Base-by-base conservation (phyloP, 257 asterid species). In the Vinca minor region DNA sequence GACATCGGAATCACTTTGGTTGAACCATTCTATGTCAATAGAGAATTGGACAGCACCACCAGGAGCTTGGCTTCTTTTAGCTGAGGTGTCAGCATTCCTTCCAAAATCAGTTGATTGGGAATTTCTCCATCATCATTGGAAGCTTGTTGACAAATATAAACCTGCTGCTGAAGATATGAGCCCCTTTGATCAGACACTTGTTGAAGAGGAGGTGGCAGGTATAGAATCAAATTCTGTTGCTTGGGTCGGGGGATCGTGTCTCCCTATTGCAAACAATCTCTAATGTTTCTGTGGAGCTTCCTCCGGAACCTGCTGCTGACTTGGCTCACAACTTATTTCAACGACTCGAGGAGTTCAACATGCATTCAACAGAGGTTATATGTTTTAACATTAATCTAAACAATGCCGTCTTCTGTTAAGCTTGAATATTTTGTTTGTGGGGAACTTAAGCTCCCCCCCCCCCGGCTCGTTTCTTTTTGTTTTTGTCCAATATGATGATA, bases 341-440 rank as follows among this genome's bases (percentile, higher is more conserved):
- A 76, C 85, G 93, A 62, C 85, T 92, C 42, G 94, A 92, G 78
- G 82, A 79, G 69, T 92, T 92, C 74, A 76, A 81, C 76, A 87
- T 92, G 98, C 96, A 87, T 73, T 77, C 94, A 8, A 89, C 98
- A 4, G 98, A 92, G 98, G 98, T 92, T n/a, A 85, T 63, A 54
- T 53, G 18, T 52, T 41, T 52, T 1, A 53, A 13, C 49, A 17
- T 18, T 41, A 53, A 47, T 44, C 13, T 50, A 31, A 64, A 50
- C 29, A 44, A 21, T 38, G 4, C 29, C 48, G 64, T 50, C 44
- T 32, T 57, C n/a, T n/a, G n/a, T n/a, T n/a, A n/a, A n/a, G n/a
- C n/a, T n/a, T n/a, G n/a, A n/a, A n/a, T n/a, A n/a, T n/a, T n/a
- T n/a, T n/a, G n/a, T n/a, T n/a, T n/a, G n/a, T n/a, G n/a, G n/a